Base-by-base conservation (phyloP, 1,139 yeast genomes). In the Debaryomycetaceae sp. region DNA sequence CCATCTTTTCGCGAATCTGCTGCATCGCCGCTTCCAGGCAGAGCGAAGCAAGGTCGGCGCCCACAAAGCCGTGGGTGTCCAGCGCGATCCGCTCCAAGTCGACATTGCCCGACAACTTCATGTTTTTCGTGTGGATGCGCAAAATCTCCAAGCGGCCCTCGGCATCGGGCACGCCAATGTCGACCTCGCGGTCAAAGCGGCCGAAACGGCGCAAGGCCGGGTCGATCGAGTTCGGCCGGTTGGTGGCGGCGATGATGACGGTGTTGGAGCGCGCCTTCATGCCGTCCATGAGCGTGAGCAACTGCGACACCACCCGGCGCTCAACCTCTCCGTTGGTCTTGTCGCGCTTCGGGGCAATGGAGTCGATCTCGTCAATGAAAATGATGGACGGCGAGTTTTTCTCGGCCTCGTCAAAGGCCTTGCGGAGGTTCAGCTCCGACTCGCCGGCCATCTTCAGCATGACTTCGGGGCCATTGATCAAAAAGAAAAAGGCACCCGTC, bases 271-370 rank as follows among this genome's bases (percentile, higher is more conserved):
- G 78, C 36, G 98, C 94, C 49, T 90, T 98, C 55, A 90, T 90
- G 33, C 98, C 98, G 57, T 90, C 98, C 47, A 90, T 68, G 55
- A 90, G 98, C 25, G 97, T 86, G 51, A 90, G 87, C 47, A 90
- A 73, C 57, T 90, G 98, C 73, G 90, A 73, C 98, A 90, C 90
- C 32, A 98, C 90, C 65, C 98, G 75, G 60, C 90, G 98, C 63
- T 90, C 98, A 52, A 87, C 90, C 57, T 90, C 98, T 45, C 98
- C 98, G 44, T 98, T 98, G 13, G 97, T 98, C 44, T 97, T 97
- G 54, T 90, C 98, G 56, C 98, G 77, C 6, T 97, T 97, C 18
- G 97, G 97, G 40, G 98, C 98, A 57, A 90, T 85, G 23, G 98
- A 97, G 62, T 90, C 98, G 41, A 90, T 81, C 64, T 90, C 98